Evolutionary conservation across 306 rosid species (phyloP).

Genomic region (Cucumis hystrix): DNA sequence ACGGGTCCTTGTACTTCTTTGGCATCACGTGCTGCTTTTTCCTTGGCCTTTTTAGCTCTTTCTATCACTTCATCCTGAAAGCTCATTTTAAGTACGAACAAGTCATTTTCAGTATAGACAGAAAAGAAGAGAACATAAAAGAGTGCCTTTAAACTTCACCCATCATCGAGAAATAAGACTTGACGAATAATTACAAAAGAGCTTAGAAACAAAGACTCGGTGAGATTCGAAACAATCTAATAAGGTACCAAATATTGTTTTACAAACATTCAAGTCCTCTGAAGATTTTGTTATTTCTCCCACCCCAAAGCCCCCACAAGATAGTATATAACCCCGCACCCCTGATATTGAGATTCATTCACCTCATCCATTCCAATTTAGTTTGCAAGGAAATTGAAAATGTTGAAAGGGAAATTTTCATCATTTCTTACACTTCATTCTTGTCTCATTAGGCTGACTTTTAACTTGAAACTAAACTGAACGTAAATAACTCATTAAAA

Average conservation of each 20-base stretch:
- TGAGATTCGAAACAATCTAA: not conserved
- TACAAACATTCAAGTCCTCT: not conserved
- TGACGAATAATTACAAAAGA: not conserved
- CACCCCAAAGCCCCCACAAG: not conserved
- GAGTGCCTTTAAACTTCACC: not conserved
- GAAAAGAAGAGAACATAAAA: too few relatives aligned
- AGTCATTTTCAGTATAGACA: too few relatives aligned
- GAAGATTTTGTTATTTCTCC: not conserved
- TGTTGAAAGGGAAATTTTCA: not conserved
- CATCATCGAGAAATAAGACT: not conserved
- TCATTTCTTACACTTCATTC: not conserved
- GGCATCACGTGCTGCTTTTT: constrained; percentile 73
- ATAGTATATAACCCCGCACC: not conserved
- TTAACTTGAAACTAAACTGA: not conserved
- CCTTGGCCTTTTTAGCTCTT: constrained; percentile 72
- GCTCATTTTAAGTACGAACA: not conserved
- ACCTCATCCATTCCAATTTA: not conserved
- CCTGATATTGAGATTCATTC: not conserved
- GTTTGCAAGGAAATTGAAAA: not conserved
- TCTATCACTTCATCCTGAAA: constrained; percentile 72
- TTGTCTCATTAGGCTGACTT: not conserved
- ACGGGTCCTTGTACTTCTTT: constrained; percentile 37
- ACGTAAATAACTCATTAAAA: not conserved
- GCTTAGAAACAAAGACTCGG: not conserved
- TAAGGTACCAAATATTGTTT: not conserved